phyloP scores from a whole-genome alignment of 805 yeast species.

The Geotrichum ghanense region DNA sequence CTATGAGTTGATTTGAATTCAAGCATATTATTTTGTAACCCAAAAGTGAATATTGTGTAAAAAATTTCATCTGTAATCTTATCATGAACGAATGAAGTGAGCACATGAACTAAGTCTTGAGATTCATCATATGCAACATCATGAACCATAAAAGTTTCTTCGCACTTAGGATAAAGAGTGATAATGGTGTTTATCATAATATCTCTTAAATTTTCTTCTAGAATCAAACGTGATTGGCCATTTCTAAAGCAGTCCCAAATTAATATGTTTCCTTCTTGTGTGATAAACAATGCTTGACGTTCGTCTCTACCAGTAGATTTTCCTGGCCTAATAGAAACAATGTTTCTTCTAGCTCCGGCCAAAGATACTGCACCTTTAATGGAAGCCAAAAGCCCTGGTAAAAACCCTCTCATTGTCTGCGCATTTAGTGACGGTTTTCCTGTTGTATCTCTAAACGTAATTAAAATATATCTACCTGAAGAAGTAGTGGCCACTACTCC shows the following conservation, averaged over 20 bases:
- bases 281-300: slow-evolving; percentile 31
- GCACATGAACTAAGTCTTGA: slow-evolving; percentile 34
- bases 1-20: slow-evolving; percentile 58
- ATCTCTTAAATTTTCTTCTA: slow-evolving; percentile 28
- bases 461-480: slow-evolving; percentile 49
- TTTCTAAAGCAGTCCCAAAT: slow-evolving; percentile 38
- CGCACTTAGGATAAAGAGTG: slow-evolving; percentile 42
- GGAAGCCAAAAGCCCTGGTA: slow-evolving; percentile 20
- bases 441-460: slow-evolving; percentile 53
- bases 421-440: slow-evolving; percentile 41
- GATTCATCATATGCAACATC: slow-evolving; percentile 46
- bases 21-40: slow-evolving; percentile 31
- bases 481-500: slow-evolving; percentile 67
- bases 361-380: slow-evolving; percentile 17
- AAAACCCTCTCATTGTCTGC: slow-evolving; percentile 18
- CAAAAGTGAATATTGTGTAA: slow-evolving; percentile 43
- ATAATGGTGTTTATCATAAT: slow-evolving; percentile 31
- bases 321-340: slow-evolving; percentile 50
- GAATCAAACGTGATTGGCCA: slow-evolving; percentile 30
- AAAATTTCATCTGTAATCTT: slow-evolving; percentile 23
- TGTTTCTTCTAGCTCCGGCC: slow-evolving; percentile 26
- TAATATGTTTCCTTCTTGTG: slow-evolving; percentile 35
- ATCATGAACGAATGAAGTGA: slow-evolving; percentile 34
- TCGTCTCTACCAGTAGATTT: slow-evolving; percentile 40
- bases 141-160: slow-evolving; percentile 39